These are phyloP conservation scores for Mangifera indica DNA, from an alignment of 345 rosid species.

Conservation along the genomic window DNA sequence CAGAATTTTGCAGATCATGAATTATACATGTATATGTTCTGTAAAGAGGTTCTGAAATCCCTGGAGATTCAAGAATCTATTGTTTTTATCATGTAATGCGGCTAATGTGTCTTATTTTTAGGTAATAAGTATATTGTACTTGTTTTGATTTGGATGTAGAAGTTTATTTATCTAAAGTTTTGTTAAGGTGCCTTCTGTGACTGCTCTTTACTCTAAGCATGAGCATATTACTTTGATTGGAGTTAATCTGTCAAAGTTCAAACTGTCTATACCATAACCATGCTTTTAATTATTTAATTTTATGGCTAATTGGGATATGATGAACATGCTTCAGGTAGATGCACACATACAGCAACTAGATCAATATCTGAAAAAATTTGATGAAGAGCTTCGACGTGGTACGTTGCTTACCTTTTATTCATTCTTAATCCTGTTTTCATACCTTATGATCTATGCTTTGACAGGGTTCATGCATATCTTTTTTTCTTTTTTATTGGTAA, in stretches of 20 bases:
- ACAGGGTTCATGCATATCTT: not conserved
- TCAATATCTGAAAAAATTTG: slow-evolving; percentile 74
- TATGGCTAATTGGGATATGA: not conserved
- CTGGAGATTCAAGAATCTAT: not conserved
- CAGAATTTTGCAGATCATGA: not conserved
- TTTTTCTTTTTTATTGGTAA: too few species aligned
- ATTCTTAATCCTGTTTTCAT: not conserved
- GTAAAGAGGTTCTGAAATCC: not conserved
- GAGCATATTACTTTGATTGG: not conserved
- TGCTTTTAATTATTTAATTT: not conserved
- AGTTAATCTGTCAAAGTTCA: not conserved
- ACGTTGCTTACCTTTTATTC: slow-evolving; percentile 16
- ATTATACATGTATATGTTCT: not conserved
- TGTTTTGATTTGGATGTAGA: not conserved
- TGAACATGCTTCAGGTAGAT: slow-evolving; percentile 68
- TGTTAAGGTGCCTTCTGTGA: not conserved
- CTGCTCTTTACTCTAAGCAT: not conserved
- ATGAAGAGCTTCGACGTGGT: slow-evolving; percentile 86
- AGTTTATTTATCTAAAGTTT: not conserved
- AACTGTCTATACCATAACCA: too few species aligned
- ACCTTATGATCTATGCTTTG: not conserved
- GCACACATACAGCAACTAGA: slow-evolving; percentile 91
- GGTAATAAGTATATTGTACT: not conserved
- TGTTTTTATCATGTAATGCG: not conserved
- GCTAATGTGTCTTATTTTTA: not conserved